phyloP scores from a whole-genome alignment of 108 stramenopile genomes.

The Nitzschia inconspicua region DNA sequence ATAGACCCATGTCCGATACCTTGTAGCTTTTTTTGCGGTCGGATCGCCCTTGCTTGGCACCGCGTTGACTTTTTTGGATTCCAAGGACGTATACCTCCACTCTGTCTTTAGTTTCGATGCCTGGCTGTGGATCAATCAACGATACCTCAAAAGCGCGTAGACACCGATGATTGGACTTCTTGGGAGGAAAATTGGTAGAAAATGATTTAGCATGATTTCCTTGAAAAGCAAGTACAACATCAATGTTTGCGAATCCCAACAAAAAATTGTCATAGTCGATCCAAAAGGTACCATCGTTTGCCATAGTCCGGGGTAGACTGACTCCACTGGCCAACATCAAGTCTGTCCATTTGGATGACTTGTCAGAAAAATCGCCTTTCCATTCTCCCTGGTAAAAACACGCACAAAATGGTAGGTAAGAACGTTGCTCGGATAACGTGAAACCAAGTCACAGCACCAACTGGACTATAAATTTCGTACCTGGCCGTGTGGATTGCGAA shows the following conservation, averaged over 20 bases:
- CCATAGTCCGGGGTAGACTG: slow-evolving; percentile 49
- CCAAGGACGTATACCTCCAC: slow-evolving; percentile 69
- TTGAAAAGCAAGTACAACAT: slow-evolving; percentile 63
- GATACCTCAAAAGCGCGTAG: slow-evolving; percentile 58
- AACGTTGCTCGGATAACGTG: background rate
- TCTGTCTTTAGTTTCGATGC: slow-evolving; percentile 26
- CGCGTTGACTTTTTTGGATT: slow-evolving; percentile 65
- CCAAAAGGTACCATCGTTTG: slow-evolving; percentile 74
- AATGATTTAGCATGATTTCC: slow-evolving; percentile 66
- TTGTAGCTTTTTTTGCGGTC: slow-evolving; percentile 74
- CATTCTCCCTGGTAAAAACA: slow-evolving; percentile 51
- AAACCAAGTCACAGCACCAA: background rate
- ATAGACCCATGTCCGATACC: slow-evolving; percentile 58
- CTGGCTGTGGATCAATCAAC: slow-evolving; percentile 38
- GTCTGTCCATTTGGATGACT: slow-evolving; percentile 42
- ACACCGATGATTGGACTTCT: slow-evolving; percentile 61
- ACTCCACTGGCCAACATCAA: slow-evolving; percentile 27
- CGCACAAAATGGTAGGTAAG: background rate
- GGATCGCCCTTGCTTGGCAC: slow-evolving; percentile 52
- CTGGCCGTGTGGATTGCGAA: slow-evolving; percentile 77
- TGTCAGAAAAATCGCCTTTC: slow-evolving; percentile 72
- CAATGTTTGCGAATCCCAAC: slow-evolving; percentile 66
- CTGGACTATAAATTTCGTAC: background rate
- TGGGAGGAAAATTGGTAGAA: slow-evolving; percentile 56
- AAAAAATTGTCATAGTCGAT: slow-evolving; percentile 70